These are phyloP conservation scores for Debaryomycetaceae sp. DNA, from an alignment of 1,139 yeast genomes.

Conservation along the genomic window DNA sequence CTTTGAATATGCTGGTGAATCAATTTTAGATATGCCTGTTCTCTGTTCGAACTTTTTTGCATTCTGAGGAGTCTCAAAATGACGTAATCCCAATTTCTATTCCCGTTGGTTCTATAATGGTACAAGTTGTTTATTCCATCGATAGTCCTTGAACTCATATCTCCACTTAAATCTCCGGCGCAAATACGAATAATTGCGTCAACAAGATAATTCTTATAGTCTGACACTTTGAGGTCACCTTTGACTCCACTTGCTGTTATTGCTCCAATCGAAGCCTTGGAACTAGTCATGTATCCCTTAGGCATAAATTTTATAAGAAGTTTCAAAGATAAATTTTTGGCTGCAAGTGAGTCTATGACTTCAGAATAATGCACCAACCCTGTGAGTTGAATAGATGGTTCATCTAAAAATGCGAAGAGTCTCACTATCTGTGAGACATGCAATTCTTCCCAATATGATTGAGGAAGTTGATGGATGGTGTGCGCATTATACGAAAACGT, in stretches of 20 bases:
- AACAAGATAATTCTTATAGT: constrained; percentile 33
- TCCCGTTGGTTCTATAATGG: constrained; percentile 10
- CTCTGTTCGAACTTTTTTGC: constrained; percentile 25
- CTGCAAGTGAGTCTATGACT: constrained; percentile 15
- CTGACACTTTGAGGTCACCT: constrained; percentile 23
- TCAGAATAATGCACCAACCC: constrained; percentile 33
- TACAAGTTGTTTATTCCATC: constrained; percentile 13
- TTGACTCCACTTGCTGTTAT: constrained; percentile 30
- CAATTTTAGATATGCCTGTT: constrained; percentile 22
- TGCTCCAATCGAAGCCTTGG: constrained; percentile 24
- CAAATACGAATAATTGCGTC: constrained; percentile 28
- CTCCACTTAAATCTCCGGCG: constrained; percentile 17
- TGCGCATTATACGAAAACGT: constrained; percentile 17
- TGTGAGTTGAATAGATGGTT: constrained; percentile 29
- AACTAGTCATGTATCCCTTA: constrained; percentile 28
- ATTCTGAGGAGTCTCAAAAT: constrained; percentile 26
- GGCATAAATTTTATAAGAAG: constrained; percentile 23
- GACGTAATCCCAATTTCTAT: constrained; percentile 28
- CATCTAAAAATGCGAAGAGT: constrained; percentile 30
- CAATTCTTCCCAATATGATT: constrained; percentile 33
- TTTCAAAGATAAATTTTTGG: constrained; percentile 15
- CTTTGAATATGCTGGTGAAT: constrained; percentile 22
- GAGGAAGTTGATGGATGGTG: constrained; percentile 19
- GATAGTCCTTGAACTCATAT: constrained; percentile 19
- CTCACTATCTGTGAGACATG: constrained; percentile 35